Conservation (phyloP, 2,329 filamentous ascomycete species). For the Grosmannia clavigera region DNA sequence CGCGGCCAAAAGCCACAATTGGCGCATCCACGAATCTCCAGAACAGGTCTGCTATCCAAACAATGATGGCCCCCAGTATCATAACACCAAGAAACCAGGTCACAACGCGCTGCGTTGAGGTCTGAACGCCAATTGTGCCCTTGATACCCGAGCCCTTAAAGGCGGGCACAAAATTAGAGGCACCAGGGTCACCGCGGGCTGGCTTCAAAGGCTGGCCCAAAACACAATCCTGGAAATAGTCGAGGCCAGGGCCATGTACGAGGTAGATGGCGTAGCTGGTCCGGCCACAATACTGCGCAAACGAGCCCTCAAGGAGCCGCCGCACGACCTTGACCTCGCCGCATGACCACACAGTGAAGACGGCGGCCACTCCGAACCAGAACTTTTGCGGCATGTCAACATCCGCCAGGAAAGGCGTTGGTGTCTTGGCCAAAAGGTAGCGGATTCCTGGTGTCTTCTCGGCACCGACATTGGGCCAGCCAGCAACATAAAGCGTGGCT, state of each 20-base stretch:
- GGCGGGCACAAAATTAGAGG: slow-evolving; percentile 12
- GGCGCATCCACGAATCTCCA: slow-evolving; percentile 43
- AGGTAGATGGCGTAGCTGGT: slow-evolving; percentile 48
- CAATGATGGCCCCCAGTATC: slow-evolving; percentile 22
- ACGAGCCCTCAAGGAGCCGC: slow-evolving; percentile 28
- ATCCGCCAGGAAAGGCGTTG: slow-evolving; percentile 18
- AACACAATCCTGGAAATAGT: slow-evolving; percentile 20
- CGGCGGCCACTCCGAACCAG: slow-evolving; percentile 24
- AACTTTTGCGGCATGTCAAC: slow-evolving; percentile 21
- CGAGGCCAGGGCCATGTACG: slow-evolving; percentile 40
- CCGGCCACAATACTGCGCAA: slow-evolving; percentile 42
- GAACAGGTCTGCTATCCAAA: slow-evolving; percentile 47
- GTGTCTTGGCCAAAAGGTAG: slow-evolving; percentile 20
- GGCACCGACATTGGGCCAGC: slow-evolving; percentile 26
- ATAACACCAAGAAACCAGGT: slow-evolving; percentile 26
- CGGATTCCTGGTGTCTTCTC: slow-evolving; percentile 21
- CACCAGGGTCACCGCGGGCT: slow-evolving; percentile 13
- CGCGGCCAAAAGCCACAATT: slow-evolving; percentile 18
- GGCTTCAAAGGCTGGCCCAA: slow-evolving; percentile 16
- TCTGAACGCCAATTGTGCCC: slow-evolving; percentile 21
- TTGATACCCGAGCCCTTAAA: slow-evolving; percentile 18
- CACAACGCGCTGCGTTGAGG: slow-evolving; percentile 17
- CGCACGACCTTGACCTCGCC: slow-evolving; percentile 23
- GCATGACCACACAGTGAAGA: slow-evolving; percentile 24
- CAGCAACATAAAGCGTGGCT: slow-evolving; percentile 17